These are phyloP conservation scores for Geranium incanum DNA, from an alignment of 441 rosid species.

Conservation along the genomic window DNA sequence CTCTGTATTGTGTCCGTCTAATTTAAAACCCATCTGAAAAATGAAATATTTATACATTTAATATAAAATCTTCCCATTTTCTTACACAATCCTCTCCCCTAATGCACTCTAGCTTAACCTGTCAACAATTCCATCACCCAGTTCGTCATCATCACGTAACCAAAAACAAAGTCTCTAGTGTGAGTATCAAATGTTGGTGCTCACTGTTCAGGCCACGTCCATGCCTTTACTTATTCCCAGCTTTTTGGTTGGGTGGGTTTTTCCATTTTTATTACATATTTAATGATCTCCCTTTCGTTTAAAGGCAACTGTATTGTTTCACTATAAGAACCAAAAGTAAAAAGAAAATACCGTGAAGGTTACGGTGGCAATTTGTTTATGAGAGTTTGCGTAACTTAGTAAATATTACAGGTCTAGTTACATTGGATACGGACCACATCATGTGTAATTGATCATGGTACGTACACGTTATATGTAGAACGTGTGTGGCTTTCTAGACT, in stretches of 20 bases:
- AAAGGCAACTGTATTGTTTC: background rate
- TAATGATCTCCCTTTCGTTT: background rate
- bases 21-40: too few species aligned
- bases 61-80: constrained; percentile 27
- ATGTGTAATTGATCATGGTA: background rate
- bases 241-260: background rate
- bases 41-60: background rate
- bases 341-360: too few species aligned
- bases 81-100: constrained; percentile 40
- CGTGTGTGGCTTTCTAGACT: background rate
- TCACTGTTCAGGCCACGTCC: too few species aligned
- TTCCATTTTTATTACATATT: background rate
- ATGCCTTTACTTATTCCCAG: background rate
- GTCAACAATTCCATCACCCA: constrained; percentile 39
- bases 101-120: constrained; percentile 60
- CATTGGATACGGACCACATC: background rate
- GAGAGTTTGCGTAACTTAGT: background rate
- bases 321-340: background rate
- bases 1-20: too few species aligned
- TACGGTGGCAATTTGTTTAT: too few species aligned
- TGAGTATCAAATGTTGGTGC: too few species aligned
- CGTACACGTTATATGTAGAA: constrained; percentile 3
- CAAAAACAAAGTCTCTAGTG: background rate
- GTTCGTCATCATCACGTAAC: constrained; percentile 60
- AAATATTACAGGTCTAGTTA: background rate